Evolutionary conservation across 257 asterid genomes (phyloP).

Genomic region (Nicotiana benthamiana): DNA sequence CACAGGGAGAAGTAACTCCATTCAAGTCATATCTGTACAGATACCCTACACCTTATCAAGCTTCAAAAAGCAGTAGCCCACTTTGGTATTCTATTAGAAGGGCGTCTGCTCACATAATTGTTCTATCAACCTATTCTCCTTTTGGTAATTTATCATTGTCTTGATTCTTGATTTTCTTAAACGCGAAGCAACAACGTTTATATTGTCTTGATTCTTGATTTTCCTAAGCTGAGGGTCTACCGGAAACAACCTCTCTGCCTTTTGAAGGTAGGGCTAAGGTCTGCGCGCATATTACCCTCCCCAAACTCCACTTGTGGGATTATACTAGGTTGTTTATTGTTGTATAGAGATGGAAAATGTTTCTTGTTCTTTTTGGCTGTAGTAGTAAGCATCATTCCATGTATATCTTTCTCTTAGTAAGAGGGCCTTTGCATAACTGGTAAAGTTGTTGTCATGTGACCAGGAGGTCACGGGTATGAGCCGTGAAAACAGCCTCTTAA

Average conservation of each 20-base stretch:
- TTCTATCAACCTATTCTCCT: conserved; percentile 92
- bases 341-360: not conserved
- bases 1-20: conserved; percentile 76
- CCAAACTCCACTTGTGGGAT: too few species aligned
- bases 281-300: too few species aligned
- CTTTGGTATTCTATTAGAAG: conserved; percentile 93
- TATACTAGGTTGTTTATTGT: too few species aligned
- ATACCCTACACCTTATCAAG: conserved; percentile 82
- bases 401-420: not conserved
- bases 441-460: too few species aligned
- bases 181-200: not conserved
- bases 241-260: too few species aligned
- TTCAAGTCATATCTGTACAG: conserved; percentile 78
- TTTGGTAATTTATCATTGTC: conserved; percentile 41
- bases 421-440: too few species aligned
- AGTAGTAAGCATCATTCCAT: not conserved
- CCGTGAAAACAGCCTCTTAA: too few species aligned
- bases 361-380: not conserved
- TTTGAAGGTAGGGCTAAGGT: too few species aligned
- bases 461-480: too few species aligned
- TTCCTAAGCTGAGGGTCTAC: too few species aligned
- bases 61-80: conserved; percentile 76
- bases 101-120: conserved; percentile 87
- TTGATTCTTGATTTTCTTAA: not conserved
- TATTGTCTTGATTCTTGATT: too few species aligned